Base-by-base conservation (phyloP, 768 basidiomycete genomes). In the Gelatoporia subvermispora region DNA sequence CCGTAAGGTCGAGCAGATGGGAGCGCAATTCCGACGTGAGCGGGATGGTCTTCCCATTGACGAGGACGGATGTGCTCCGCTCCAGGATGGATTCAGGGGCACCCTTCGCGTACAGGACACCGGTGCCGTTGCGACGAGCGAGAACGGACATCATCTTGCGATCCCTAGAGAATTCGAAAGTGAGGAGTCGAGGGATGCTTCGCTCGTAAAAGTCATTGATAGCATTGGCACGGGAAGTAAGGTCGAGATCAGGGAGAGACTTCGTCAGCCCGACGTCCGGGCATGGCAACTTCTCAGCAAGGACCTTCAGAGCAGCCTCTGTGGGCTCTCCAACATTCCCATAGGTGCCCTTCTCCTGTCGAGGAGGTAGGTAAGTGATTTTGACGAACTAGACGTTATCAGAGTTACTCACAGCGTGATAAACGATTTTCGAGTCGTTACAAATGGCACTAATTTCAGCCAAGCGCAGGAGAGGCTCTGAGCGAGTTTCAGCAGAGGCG, bases 71-170 rank as follows among this genome's bases (percentile, higher is more conserved):
- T 3, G 81, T 81, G 67, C 93, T 96, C 37, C 89, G 82, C 43
- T 96, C 93, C 50, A 99, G 73, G 35, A 99, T 85, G 20, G 90
- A 88, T 71, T 99, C 95, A 7, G 95, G 95, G 2, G 95, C 95
- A 34, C 95, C 95, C 67, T 98, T 98, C 65, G 87, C 93, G 63
- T 94, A 88, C 4, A 98, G 75, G 8, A 87, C 78, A n/a, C 89
- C 88, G 4, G 67, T 68, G 1, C 77, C 78, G 48, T 82, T 79
- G 47, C 82, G 75, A 51, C 72, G 78, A 35, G 91, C 88, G 43
- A 98, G 81, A 44, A 97, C 94, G 18, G 95, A 96, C 95, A 98
- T 98, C 83, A 94, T 95, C 72, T 97, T 99, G 62, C 95, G 87
- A 68, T 98, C 95, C 17, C 95, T 84, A 18, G 93, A 91, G 69